Percentiles rank a stretch among this genome's conserved stretches.
Evolutionary conservation across 1,284 basidiomycete genomes (phyloP).

Genomic region (Peniophora sp.): DNA sequence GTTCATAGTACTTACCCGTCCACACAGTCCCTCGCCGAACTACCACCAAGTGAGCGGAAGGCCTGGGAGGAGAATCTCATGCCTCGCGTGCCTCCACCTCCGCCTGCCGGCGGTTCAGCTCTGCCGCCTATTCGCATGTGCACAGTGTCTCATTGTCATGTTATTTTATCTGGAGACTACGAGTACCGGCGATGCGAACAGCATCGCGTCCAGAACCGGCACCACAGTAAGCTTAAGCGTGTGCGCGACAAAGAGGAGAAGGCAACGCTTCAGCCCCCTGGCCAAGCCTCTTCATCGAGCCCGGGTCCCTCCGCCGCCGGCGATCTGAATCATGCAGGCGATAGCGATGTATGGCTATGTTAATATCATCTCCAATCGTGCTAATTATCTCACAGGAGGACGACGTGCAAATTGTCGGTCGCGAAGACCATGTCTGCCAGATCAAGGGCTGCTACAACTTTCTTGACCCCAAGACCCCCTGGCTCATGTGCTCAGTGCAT

Average conservation of each 20-base stretch:
- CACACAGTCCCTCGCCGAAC: conserved; percentile 10
- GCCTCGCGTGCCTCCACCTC: conserved; percentile 8
- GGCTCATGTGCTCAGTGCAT: conserved; percentile 39
- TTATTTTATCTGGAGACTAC: conserved; percentile 37
- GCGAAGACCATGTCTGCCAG: conserved; percentile 30
- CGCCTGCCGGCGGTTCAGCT: conserved; percentile 6
- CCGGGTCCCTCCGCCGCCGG: too few relatives aligned
- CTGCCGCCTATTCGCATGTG: conserved; percentile 38
- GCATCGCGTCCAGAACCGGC: conserved; percentile 45
- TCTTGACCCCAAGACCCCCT: conserved; percentile 30
- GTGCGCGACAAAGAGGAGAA: conserved; percentile 37
- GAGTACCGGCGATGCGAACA: conserved; percentile 45
- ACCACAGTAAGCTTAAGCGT: conserved; percentile 44
- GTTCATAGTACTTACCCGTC: neutral
- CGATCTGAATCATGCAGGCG: too few relatives aligned
- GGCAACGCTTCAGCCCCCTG: conserved; percentile 17
- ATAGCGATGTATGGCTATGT: too few relatives aligned
- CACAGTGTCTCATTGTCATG: conserved; percentile 49
- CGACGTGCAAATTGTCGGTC: conserved; percentile 11
- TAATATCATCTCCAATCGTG: too few relatives aligned
- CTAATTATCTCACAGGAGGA: conserved; percentile 11
- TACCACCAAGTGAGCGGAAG: conserved; percentile 10
- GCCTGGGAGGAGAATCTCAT: conserved; percentile 12
- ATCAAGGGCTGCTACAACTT: conserved; percentile 36
- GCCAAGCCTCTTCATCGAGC: too few relatives aligned